Evolutionary conservation across 2,329 filamentous ascomycete species (phyloP), one percentile per base, ranked within the genome.

Genomic region (Exophiala calicioides): DNA sequence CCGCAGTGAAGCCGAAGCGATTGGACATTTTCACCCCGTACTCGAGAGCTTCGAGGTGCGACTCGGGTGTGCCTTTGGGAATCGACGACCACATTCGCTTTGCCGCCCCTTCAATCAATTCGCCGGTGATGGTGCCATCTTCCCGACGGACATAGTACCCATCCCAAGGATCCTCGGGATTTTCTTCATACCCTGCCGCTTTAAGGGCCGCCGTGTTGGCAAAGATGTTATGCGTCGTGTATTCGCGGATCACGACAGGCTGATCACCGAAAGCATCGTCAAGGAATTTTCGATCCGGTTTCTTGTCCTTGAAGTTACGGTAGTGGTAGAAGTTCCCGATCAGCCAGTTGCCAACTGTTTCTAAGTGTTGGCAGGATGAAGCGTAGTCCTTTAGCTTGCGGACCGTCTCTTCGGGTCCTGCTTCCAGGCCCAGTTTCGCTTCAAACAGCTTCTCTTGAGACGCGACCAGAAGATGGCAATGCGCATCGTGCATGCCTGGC

Each of bases 401-500:
- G 18, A 43, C 45, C 3, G 32, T 42, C 18, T 48, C 45, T 7
- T 48, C 45, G 5, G 37, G 45, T 9, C 37, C 38, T 3, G 37
- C 8, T n/a, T 43, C 37, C 8, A 42, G 31, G 9, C 45, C 45
- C n/a, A 48, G 37, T 19, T 42, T 42, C 16, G 38, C 38, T 21
- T 48, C 38, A 32, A 48, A 48, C 7, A 48, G 37, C 32, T 48
- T 32, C n/a, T 48, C 30, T 18, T 42, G 27, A 10, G 45, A 32
- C 15, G 45, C 45, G 7, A 34, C 45, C 9, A 48, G 45, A 20
- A 67, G 50, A 42, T 67, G 65, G 47, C 59, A 60, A 44, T 68
- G 65, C 2, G 64, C 64, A 45, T 67, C 65, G 44, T 68, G 65
- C 23, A 68, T 65, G 1, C 65, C 65, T 1, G 65, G 65, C 65